Evolutionary conservation across 495 filamentous ascomycete species (phyloP).

Genomic region (Xylaria castorea): DNA sequence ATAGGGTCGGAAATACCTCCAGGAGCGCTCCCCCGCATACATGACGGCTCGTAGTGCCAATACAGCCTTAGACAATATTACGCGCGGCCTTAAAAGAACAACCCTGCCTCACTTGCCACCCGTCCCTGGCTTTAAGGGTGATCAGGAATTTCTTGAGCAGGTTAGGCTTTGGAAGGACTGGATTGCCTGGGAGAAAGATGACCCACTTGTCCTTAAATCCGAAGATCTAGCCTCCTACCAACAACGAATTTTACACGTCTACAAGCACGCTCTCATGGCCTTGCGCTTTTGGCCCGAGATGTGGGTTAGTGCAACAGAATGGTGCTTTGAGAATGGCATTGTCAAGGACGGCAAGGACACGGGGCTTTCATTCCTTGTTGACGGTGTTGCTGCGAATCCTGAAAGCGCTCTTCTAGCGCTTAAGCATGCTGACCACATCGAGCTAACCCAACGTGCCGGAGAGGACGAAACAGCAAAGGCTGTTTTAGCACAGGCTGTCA

Average conservation of each 20-base stretch:
- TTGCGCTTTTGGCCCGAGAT: slow-evolving; percentile 92
- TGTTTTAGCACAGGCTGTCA: slow-evolving; percentile 74
- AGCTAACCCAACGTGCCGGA: slow-evolving; percentile 71
- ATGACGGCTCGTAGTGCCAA: slow-evolving; percentile 91
- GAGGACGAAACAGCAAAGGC: slow-evolving; percentile 72
- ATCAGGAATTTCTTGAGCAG: slow-evolving; percentile 83
- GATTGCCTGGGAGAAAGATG: slow-evolving; percentile 93
- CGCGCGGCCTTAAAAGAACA: slow-evolving; percentile 75
- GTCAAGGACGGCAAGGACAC: slow-evolving; percentile 67
- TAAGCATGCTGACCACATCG: slow-evolving; percentile 85
- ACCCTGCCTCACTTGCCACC: slow-evolving; percentile 84
- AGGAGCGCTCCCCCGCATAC: slow-evolving; percentile 88
- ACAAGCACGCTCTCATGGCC: slow-evolving; percentile 93
- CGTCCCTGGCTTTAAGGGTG: slow-evolving; percentile 82
- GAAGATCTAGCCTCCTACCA: slow-evolving; percentile 78
- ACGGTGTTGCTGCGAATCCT: slow-evolving; percentile 87
- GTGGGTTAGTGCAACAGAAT: slow-evolving; percentile 95
- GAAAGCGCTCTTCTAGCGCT: slow-evolving; percentile 91
- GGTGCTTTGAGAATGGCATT: slow-evolving; percentile 79
- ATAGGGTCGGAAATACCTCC: slow-evolving; percentile 88
- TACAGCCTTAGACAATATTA: slow-evolving; percentile 84
- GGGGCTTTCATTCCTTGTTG: slow-evolving; percentile 69
- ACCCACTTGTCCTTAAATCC: slow-evolving; percentile 81
- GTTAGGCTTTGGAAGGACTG: slow-evolving; percentile 92
- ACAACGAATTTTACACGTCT: slow-evolving; percentile 82